Evolutionary conservation across 768 basidiomycete species (phyloP).

Genomic region (Favolaschia claudopus): DNA sequence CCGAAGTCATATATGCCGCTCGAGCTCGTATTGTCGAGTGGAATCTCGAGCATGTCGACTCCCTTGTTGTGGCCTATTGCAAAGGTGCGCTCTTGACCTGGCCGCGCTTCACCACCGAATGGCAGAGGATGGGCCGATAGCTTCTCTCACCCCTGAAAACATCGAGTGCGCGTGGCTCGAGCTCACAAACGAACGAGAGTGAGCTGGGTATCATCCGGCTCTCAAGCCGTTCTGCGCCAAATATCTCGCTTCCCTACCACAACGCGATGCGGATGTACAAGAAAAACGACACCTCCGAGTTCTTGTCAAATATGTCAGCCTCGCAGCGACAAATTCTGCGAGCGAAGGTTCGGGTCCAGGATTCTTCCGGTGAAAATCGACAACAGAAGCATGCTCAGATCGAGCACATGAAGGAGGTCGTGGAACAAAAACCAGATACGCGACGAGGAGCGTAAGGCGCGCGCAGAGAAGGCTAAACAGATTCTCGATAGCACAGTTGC

Average conservation of each 20-base stretch:
- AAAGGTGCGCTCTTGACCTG: neutral
- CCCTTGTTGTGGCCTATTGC: neutral
- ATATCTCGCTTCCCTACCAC: neutral
- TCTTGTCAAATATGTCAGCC: neutral
- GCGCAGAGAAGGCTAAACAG: too few relatives aligned
- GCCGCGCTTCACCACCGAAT: neutral
- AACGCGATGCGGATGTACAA: conserved; percentile 10
- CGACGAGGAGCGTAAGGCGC: too few relatives aligned
- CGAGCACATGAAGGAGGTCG: too few relatives aligned
- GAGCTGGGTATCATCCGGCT: neutral
- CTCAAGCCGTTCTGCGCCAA: neutral
- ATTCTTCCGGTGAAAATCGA: neutral
- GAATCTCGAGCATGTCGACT: neutral
- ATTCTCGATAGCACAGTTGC: too few relatives aligned
- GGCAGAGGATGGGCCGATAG: neutral
- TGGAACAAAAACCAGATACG: too few relatives aligned
- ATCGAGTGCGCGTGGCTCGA: conserved; percentile 8
- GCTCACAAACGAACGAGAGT: conserved; percentile 28
- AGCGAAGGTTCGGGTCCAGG: neutral
- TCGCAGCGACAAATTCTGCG: neutral
- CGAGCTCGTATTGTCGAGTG: neutral
- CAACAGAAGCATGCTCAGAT: too few relatives aligned
- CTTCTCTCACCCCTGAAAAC: neutral
- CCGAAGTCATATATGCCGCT: conserved; percentile 13
- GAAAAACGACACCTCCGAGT: neutral